phyloP scores from a whole-genome alignment of 805 yeast genomes.

The Yamadazyma laniorum region DNA sequence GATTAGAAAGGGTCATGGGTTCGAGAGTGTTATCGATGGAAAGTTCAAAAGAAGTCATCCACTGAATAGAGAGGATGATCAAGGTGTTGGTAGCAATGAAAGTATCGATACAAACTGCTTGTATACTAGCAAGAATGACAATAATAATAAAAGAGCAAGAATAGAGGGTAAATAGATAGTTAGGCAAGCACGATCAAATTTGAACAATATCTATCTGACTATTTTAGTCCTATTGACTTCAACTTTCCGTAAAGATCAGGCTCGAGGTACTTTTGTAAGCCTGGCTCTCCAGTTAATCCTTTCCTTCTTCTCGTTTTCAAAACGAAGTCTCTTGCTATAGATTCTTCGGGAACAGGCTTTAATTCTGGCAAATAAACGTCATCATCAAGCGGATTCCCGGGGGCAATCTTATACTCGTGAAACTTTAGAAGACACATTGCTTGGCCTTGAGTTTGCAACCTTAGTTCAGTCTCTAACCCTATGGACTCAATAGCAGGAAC shows the following conservation, averaged over 20 bases:
- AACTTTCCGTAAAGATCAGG: constrained; percentile 53
- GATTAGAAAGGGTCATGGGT: constrained; percentile 20
- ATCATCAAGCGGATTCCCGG: constrained; percentile 87
- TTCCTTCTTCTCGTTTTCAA: constrained; percentile 86
- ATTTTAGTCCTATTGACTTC: constrained; percentile 42
- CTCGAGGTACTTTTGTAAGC: constrained; percentile 65
- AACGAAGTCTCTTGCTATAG: constrained; percentile 84
- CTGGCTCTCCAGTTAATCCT: constrained; percentile 75
- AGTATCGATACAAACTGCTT: background rate
- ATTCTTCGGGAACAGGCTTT: constrained; percentile 67
- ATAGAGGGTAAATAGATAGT: background rate
- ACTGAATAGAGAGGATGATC: background rate
- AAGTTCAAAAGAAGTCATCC: background rate
- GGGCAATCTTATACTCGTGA: constrained; percentile 72
- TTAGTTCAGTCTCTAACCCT: constrained; percentile 84
- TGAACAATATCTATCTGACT: too few species aligned
- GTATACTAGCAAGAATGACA: background rate
- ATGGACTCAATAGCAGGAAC: constrained; percentile 89
- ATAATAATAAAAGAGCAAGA: background rate
- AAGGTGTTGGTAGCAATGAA: background rate
- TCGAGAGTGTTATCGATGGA: constrained; percentile 10
- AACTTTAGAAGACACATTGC: constrained; percentile 69
- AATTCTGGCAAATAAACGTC: constrained; percentile 62
- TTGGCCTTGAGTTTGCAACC: constrained; percentile 75
- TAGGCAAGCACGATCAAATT: too few species aligned